These are phyloP conservation scores for Lepidopterella palustris DNA, from an alignment of 495 filamentous ascomycete species.

Conservation along the genomic window DNA sequence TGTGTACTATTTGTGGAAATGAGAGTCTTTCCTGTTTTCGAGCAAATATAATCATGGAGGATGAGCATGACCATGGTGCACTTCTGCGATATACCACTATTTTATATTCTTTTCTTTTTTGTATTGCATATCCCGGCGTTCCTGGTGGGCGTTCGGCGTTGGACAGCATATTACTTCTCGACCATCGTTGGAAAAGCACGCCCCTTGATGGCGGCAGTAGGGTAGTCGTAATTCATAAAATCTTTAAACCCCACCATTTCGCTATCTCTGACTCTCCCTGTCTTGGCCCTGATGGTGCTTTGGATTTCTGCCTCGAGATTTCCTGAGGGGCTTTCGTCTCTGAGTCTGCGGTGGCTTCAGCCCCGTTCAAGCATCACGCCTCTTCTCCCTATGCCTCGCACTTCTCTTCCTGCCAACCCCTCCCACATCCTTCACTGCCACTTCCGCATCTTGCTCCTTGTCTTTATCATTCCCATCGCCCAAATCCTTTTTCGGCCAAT, in stretches of 20 bases:
- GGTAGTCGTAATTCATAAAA: neutral
- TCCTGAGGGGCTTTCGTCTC: neutral
- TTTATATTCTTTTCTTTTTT: neutral
- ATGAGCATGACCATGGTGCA: neutral
- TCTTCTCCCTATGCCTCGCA: slow-evolving; percentile 15
- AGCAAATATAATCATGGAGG: neutral
- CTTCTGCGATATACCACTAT: slow-evolving; percentile 3
- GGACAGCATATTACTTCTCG: neutral
- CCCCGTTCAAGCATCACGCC: slow-evolving; percentile 9
- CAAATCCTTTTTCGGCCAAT: slow-evolving; percentile 74
- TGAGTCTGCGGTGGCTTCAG: neutral
- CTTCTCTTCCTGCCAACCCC: slow-evolving; percentile 19
- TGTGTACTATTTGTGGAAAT: slow-evolving; percentile 50
- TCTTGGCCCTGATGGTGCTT: slow-evolving; percentile 14
- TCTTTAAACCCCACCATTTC: neutral
- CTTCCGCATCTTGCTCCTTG: neutral
- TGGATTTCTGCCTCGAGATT: neutral
- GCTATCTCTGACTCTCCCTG: slow-evolving; percentile 8
- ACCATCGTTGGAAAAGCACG: neutral
- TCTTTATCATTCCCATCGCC: slow-evolving; percentile 7
- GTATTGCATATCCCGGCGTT: slow-evolving; percentile 28
- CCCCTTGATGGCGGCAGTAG: neutral
- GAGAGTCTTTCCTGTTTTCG: too few relatives aligned
- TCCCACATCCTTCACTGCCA: slow-evolving; percentile 1
- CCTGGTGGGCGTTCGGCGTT: slow-evolving; percentile 1